Evolutionary conservation across 331 rosid species (phyloP).

Genomic region (Arachis monticola): DNA sequence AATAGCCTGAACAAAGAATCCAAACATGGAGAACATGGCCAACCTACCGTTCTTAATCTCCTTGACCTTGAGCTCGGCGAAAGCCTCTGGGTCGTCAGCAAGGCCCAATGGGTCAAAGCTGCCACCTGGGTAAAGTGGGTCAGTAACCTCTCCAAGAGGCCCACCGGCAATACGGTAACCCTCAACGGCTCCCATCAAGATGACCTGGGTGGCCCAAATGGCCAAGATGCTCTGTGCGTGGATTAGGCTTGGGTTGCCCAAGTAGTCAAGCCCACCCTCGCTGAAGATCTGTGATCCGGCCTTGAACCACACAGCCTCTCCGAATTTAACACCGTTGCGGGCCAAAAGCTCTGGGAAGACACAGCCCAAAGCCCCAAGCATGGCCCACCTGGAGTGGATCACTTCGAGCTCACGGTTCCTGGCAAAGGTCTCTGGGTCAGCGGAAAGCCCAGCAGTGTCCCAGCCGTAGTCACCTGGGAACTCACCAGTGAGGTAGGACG

Average conservation of each 20-base stretch:
- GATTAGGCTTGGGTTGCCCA: slow-evolving; percentile 89
- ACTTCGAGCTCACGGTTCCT: slow-evolving; percentile 80
- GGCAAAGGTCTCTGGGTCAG: slow-evolving; percentile 87
- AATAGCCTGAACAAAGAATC: slow-evolving; percentile 87
- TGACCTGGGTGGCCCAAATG: slow-evolving; percentile 79
- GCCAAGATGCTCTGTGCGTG: slow-evolving; percentile 93
- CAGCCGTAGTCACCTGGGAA: slow-evolving; percentile 91
- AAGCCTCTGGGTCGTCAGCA: slow-evolving; percentile 94
- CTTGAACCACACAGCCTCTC: slow-evolving; percentile 94
- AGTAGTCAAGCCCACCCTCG: slow-evolving; percentile 92
- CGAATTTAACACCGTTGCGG: slow-evolving; percentile 87
- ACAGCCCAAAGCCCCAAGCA: slow-evolving; percentile 85
- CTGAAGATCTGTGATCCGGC: slow-evolving; percentile 92
- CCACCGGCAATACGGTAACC: slow-evolving; percentile 92
- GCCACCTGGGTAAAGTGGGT: slow-evolving; percentile 86
- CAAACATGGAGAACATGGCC: slow-evolving; percentile 90
- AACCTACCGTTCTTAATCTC: slow-evolving; percentile 83
- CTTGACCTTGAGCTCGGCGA: slow-evolving; percentile 86
- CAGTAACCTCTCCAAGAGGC: slow-evolving; percentile 80
- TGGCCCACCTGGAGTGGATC: slow-evolving; percentile 88
- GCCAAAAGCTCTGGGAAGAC: slow-evolving; percentile 87
- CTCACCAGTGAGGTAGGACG: slow-evolving; percentile 72
- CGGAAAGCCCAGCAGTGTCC: slow-evolving; percentile 92
- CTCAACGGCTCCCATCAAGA: slow-evolving; percentile 88
- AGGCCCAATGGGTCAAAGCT: slow-evolving; percentile 94